Conservation (phyloP, 108 stramenopile species). For the Nitzschia sp. region DNA sequence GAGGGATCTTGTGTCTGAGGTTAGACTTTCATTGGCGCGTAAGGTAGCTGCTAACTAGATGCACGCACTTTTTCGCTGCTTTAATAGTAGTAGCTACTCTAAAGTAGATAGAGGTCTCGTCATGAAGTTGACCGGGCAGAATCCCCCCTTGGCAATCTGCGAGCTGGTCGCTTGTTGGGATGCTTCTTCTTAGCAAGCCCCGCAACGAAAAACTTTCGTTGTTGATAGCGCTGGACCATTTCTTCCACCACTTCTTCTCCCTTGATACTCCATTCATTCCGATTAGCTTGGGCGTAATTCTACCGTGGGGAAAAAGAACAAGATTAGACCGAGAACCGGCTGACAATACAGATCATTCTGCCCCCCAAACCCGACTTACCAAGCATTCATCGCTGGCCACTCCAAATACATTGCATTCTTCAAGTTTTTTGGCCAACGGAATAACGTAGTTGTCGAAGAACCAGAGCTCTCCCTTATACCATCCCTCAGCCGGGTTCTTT, state of each 20-base stretch:
- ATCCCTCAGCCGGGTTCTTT: slow-evolving; percentile 43
- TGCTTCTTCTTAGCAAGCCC: slow-evolving; percentile 12
- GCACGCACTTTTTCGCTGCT: too few relatives aligned
- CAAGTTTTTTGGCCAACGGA: slow-evolving; percentile 33
- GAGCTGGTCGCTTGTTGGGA: slow-evolving; percentile 9
- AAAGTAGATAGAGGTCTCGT: too few relatives aligned
- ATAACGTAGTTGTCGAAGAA: slow-evolving; percentile 40
- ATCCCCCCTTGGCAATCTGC: not conserved
- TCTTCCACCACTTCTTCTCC: slow-evolving; percentile 20
- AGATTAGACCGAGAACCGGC: too few relatives aligned
- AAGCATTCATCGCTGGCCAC: slow-evolving; percentile 26
- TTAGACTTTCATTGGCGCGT: too few relatives aligned
- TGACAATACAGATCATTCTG: too few relatives aligned
- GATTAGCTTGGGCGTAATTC: slow-evolving; percentile 24
- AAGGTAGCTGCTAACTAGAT: too few relatives aligned
- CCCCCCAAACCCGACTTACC: too few relatives aligned
- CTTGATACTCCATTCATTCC: slow-evolving; percentile 31
- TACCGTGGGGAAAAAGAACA: too few relatives aligned
- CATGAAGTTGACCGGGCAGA: too few relatives aligned
- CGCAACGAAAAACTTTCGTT: slow-evolving; percentile 21
- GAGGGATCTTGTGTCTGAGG: too few relatives aligned
- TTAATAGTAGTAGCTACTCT: too few relatives aligned
- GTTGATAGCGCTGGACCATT: slow-evolving; percentile 13
- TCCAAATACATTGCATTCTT: slow-evolving; percentile 32
- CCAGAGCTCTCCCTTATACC: slow-evolving; percentile 59